Percentiles rank a stretch among this genome's conserved stretches.
phyloP scores from a whole-genome alignment of 1,139 yeast species.

The Suhomyces choctaworum region DNA sequence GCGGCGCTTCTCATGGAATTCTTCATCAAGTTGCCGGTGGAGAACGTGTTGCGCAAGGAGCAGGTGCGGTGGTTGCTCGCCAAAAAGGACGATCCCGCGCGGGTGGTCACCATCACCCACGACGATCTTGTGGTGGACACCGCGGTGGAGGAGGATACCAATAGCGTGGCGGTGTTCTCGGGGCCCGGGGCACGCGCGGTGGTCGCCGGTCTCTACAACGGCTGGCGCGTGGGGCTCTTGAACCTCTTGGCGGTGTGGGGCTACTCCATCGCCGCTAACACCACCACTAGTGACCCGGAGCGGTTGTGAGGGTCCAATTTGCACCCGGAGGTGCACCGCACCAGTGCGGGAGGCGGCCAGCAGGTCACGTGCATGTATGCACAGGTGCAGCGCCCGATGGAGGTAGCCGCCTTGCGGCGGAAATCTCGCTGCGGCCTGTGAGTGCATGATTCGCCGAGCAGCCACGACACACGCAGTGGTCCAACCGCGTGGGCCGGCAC shows the following conservation, averaged over 20 bases:
- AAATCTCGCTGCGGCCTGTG: too few relatives aligned
- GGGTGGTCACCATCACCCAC: conserved; percentile 43
- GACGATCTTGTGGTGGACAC: conserved; percentile 54
- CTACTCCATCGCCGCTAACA: conserved; percentile 59
- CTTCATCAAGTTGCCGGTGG: conserved; percentile 79
- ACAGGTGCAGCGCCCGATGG: too few relatives aligned
- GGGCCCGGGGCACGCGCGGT: conserved; percentile 25
- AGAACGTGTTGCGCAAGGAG: conserved; percentile 79
- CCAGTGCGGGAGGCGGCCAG: too few relatives aligned
- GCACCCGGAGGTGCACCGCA: background rate
- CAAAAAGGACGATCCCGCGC: conserved; percentile 34
- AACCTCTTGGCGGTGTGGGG: conserved; percentile 87
- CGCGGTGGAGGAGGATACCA: conserved; percentile 8
- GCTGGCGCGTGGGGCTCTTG: conserved; percentile 86
- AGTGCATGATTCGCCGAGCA: too few relatives aligned
- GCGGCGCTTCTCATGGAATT: conserved; percentile 64
- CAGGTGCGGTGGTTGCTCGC: conserved; percentile 64
- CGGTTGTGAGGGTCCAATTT: conserved; percentile 27
- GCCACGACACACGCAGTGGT: too few relatives aligned
- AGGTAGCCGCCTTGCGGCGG: too few relatives aligned
- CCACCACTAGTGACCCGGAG: conserved; percentile 51
- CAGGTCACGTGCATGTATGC: too few relatives aligned
- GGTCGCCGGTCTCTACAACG: conserved; percentile 59
- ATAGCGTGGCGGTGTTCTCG: background rate
- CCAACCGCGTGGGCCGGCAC: too few relatives aligned